Conservation (phyloP, 306 rosid genomes). For the Mimosa pudica region DNA sequence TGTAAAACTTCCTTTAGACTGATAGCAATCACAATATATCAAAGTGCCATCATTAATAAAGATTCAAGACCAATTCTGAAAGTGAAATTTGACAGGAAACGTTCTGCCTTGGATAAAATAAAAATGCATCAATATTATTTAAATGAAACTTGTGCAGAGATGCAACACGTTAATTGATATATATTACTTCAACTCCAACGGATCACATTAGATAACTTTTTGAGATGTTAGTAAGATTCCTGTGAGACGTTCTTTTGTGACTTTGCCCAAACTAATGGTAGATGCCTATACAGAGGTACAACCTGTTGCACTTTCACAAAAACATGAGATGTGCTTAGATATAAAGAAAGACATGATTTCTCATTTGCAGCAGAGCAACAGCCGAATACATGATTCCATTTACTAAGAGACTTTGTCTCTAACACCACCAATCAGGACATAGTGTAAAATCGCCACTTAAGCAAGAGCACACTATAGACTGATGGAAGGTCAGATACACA, state of each 20-base stretch:
- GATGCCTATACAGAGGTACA: constrained; percentile 26
- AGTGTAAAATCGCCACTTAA: constrained; percentile 2
- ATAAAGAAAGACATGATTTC: constrained; percentile 31
- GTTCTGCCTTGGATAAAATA: constrained; percentile 1
- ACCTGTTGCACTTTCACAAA: constrained; percentile 23
- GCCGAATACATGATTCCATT: constrained; percentile 30
- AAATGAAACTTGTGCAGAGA: constrained; percentile 16
- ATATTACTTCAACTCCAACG: constrained; percentile 14
- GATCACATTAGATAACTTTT: constrained; percentile 11
- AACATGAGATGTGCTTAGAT: constrained; percentile 13
- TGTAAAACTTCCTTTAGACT: constrained; percentile 20
- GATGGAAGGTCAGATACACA: neutral
- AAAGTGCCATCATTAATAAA: constrained; percentile 23
- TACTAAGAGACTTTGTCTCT: constrained; percentile 36
- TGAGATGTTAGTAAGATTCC: constrained; percentile 11
- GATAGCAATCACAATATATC: constrained; percentile 27
- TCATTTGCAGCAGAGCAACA: constrained; percentile 13
- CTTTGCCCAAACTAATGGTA: constrained; percentile 11
- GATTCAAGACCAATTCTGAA: constrained; percentile 12
- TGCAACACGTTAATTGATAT: constrained; percentile 18
- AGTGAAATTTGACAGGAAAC: constrained; percentile 25
- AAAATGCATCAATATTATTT: neutral
- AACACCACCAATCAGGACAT: constrained; percentile 28
- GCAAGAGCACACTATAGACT: neutral
- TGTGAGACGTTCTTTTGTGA: constrained; percentile 20